Evolutionary conservation across 805 yeast species (phyloP), one percentile per base, ranked within the genome.

Genomic region (Kuraishia piskuri): DNA sequence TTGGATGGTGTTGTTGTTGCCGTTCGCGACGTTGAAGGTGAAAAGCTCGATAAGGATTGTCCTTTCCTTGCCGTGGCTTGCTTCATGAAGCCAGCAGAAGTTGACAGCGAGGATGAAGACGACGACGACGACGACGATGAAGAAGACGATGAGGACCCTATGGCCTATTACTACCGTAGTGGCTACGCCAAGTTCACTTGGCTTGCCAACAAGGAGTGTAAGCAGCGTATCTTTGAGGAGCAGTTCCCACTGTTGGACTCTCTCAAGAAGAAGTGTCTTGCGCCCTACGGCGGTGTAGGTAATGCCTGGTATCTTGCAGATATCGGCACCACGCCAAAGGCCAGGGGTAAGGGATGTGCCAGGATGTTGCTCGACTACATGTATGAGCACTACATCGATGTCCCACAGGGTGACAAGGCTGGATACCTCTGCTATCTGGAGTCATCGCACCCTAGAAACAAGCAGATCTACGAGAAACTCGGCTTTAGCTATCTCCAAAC

Each of bases 321-420:
- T 62, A 70, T 82, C 52, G 85, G 85, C 46, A 79, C 82, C 22
- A 68, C 78, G 48, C 83, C 84, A 7, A 63, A 73, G 46, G 82
- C 82, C 68, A 70, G 82, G 61, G 86, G 86, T 52, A 78, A 77
- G 60, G 84, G 85, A 22, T 71, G 79, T 58, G 83, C 83, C 37
- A 71, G 79, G 61, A 67, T 72, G 55, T 68, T 82, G 55, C 67
- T 81, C 51, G 77, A 79, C 56, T 73, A 71, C 62, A 79, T 77
- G 52, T 69, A 79, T 53, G 75, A 76, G 46, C 70, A 76, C 55
- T 78, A 68, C 61, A 68, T 77, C 55, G 71, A 67, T 50, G 60
- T 61, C 10, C 59, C 66, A 51, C 54, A 63, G 17, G 58, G 57
- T 20, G 70, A 70, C 24, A 66, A 68, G 45, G 65, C 70, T 14